Base-by-base conservation (phyloP, 2,329 filamentous ascomycete genomes). In the Beauveria asiatica region DNA sequence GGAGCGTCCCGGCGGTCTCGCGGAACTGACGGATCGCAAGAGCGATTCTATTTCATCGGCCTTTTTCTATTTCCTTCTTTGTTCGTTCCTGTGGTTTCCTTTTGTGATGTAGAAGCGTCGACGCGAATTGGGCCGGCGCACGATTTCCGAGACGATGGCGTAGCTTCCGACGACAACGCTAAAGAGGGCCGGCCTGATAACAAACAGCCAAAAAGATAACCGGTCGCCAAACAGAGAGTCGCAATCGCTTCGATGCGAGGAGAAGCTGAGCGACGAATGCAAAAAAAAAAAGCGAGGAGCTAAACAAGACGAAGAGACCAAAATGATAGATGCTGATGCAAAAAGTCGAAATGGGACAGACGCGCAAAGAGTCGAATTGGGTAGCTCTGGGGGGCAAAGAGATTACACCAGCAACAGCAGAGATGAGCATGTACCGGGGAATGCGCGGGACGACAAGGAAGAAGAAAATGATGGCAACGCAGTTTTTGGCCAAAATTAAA, bases 141-240 rank as follows among this genome's bases (percentile, higher is more conserved):
- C 53, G 49, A 41, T 52, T 53, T 53, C 48, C 25, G 49, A 37
- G 57, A 53, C 41, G 21, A 46, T 21, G 25, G 25, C 57, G 57
- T 45, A 37, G n/a, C 21, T 39, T 27, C 25, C 42, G n/a, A 42
- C 41, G 44, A 57, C 54, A 49, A 57, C 27, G 30, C 21, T 50
- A 50, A 50, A 57, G 55, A 57, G 55, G 55, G 45, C 55, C 55
- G 55, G 33, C 56, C 46, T 51, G 19, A 53, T 39, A 25, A 46
- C 57, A 59, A 53, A 59, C 57, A 59, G 57, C 13, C 49, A 49
- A 51, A 57, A 39, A 45, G 30, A 27, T 30, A 17, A 50, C 5
- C 48, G 4, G n/a, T 51, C 46, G 57, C 30, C 37, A 58, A 51
- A 50, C 56, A 41, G 44, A 27, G 23, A 37, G 10, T 6, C 10